Evolutionary conservation across 192 early-diverging fungal genomes (phyloP).

Genomic region (Backusella sp.): DNA sequence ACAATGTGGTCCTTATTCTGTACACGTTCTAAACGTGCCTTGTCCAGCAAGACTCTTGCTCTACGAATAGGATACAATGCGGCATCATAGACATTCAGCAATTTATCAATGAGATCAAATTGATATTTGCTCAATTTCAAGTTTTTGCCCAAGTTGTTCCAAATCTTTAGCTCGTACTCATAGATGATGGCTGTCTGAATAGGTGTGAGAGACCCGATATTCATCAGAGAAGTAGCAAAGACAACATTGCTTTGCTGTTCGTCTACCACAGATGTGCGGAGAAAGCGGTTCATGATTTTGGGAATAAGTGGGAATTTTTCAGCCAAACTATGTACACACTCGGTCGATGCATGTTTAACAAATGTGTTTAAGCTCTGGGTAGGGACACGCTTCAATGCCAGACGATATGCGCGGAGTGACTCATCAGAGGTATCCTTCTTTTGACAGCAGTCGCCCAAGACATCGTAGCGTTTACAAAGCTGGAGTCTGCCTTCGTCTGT

Average conservation of each 20-base stretch:
- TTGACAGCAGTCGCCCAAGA: slow-evolving; percentile 37
- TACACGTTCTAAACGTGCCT: slow-evolving; percentile 13
- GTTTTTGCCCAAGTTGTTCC: slow-evolving; percentile 6
- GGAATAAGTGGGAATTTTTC: slow-evolving; percentile 20
- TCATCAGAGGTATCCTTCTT: slow-evolving; percentile 37
- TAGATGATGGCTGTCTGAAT: slow-evolving; percentile 19
- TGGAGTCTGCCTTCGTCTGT: slow-evolving; percentile 28
- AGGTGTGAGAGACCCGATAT: neutral
- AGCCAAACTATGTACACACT: neutral
- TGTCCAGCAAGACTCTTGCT: slow-evolving; percentile 30
- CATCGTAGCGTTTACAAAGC: slow-evolving; percentile 47
- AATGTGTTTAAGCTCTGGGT: slow-evolving; percentile 17
- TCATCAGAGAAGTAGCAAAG: slow-evolving; percentile 14
- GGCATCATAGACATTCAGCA: slow-evolving; percentile 30
- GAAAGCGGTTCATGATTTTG: slow-evolving; percentile 31
- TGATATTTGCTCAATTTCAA: slow-evolving; percentile 19
- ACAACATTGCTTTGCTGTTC: neutral
- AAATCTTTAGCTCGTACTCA: slow-evolving; percentile 31
- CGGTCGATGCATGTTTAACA: neutral
- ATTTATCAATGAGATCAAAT: slow-evolving; percentile 25
- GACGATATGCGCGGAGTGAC: slow-evolving; percentile 11
- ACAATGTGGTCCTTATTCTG: neutral
- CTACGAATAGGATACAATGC: slow-evolving; percentile 38
- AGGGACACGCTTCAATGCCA: slow-evolving; percentile 22
- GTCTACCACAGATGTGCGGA: slow-evolving; percentile 22